Evolutionary conservation across 2,329 filamentous ascomycete species (phyloP), one percentile per base, ranked within the genome.

Genomic region (Aureobasidium vineae): DNA sequence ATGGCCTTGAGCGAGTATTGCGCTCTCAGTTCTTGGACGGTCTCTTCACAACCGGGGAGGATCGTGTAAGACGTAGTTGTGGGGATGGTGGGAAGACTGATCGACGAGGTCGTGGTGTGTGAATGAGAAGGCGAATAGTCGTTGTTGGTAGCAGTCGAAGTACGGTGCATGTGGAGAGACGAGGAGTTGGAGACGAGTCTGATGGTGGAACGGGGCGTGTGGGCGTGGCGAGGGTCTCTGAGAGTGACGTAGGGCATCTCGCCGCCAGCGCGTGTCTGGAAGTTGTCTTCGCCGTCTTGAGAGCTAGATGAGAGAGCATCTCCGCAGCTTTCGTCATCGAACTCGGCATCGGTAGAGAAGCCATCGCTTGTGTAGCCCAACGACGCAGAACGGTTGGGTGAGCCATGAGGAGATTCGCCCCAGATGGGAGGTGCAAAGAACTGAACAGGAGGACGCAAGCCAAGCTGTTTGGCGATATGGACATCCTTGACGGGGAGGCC

Each of bases 401-500:
- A 63, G 31, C 21, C 41, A n/a, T n/a, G 13, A 5, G 43, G 54
- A 45, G 65, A 54, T 10, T 49, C 45, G 15, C n/a, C 38, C 38
- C 33, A 45, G 16, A 40, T 21, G n/a, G 26, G 49, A 36, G 26
- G 7, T 15, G 38, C 3, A 5, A 59, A 15, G 19, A 47, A 1
- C 6, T n/a, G 5, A 15, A 49, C 40, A 21, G 66, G 56, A 47
- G 68, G 28, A 15, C 70, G 73, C 2, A 76, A 71, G 21, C 75
- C 76, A 15, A 81, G 75, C 26, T 68, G 74, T 40, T 73, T 72
- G 33, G 79, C 71, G 40, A 77, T 70, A 2, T 69, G 65, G 10
- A 76, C 73, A 23, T 79, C 72, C n/a, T 76, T 74, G 23, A 75
- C 70, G 1, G 76, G 78, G 6, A 81, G 75, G 13, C 21, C 21